Evolutionary conservation across 176 grass and related monocot species (phyloP).

Genomic region (Triticum monococcum): DNA sequence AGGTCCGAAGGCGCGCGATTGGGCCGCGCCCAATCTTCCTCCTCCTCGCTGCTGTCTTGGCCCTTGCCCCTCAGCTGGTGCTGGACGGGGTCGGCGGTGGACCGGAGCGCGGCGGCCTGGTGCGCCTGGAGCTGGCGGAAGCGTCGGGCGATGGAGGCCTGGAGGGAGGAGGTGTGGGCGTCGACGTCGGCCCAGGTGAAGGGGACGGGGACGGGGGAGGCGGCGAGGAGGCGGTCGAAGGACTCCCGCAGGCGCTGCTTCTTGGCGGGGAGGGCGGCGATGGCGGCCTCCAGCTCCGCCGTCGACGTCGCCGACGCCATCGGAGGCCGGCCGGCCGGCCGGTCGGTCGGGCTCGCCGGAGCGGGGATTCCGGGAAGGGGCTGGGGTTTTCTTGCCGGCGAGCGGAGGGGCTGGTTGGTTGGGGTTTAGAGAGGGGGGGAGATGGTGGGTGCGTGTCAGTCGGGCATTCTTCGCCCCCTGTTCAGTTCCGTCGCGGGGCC

Average conservation of each 20-base stretch:
- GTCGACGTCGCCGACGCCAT: background rate
- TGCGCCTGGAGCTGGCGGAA: constrained; percentile 1
- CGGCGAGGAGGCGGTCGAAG: constrained; percentile 36
- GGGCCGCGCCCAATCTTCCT: background rate
- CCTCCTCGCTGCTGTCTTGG: background rate
- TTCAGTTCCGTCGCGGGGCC: background rate
- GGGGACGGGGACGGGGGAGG: constrained; percentile 32
- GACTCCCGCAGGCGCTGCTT: constrained; percentile 43
- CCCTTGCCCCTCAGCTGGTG: background rate
- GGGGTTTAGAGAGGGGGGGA: background rate
- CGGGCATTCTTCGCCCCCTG: background rate
- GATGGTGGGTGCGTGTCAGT: background rate
- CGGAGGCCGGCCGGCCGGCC: no score
- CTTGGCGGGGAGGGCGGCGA: constrained; percentile 35
- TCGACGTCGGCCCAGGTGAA: constrained; percentile 55
- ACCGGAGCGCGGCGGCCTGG: background rate
- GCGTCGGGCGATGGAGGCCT: constrained; percentile 17
- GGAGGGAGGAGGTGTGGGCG: constrained; percentile 45
- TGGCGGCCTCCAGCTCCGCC: constrained; percentile 31
- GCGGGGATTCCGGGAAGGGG: background rate
- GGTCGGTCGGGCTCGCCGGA: no score
- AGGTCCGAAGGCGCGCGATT: background rate
- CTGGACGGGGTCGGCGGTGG: background rate
- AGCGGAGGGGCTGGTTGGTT: constrained; percentile 19
- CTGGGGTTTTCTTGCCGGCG: background rate